A percentile compares a stretch with the other conserved stretches of the same genome.
These are phyloP conservation scores for Rutstroemia sydowiana DNA, from an alignment of 2,329 filamentous ascomycete species.

Conservation along the genomic window DNA sequence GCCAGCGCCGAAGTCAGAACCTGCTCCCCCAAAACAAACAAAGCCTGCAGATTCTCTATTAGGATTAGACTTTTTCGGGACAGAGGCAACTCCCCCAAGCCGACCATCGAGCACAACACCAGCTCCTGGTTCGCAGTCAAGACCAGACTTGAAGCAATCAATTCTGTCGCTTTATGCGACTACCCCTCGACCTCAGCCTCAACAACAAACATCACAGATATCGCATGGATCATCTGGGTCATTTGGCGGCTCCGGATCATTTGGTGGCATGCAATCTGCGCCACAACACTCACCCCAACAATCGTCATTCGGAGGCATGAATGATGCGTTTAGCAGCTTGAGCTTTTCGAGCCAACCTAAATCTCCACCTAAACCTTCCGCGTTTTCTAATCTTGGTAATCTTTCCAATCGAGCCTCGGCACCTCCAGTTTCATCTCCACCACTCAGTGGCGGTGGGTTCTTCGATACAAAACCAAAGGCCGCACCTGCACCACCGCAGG, in stretches of 20 bases:
- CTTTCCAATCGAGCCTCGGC: slow-evolving; percentile 32
- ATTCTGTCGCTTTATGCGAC: slow-evolving; percentile 93
- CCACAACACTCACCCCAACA: slow-evolving; percentile 39
- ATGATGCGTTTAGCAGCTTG: slow-evolving; percentile 71
- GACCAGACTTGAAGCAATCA: slow-evolving; percentile 93
- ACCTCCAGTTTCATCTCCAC: slow-evolving; percentile 41
- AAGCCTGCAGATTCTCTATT: slow-evolving; percentile 80
- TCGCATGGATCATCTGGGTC: slow-evolving; percentile 50
- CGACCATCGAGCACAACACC: slow-evolving; percentile 76
- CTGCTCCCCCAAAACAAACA: slow-evolving; percentile 58
- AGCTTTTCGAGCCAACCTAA: slow-evolving; percentile 47
- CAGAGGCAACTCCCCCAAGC: slow-evolving; percentile 59
- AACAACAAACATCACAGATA: slow-evolving; percentile 35
- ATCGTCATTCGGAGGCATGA: slow-evolving; percentile 46
- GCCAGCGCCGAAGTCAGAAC: slow-evolving; percentile 50
- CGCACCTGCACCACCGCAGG: slow-evolving; percentile 35
- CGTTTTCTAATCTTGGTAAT: slow-evolving; percentile 43
- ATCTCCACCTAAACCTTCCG: slow-evolving; percentile 35
- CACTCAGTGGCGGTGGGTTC: slow-evolving; percentile 61
- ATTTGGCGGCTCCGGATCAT: too few relatives aligned
- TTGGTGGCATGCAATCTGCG: slow-evolving; percentile 54
- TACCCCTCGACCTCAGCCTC: slow-evolving; percentile 66
- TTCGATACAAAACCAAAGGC: slow-evolving; percentile 69
- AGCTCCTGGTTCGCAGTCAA: slow-evolving; percentile 58
- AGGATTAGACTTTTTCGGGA: slow-evolving; percentile 86